Evolutionary conservation across 176 grass and related monocot species (phyloP).

Genomic region (Carex scoparia): DNA sequence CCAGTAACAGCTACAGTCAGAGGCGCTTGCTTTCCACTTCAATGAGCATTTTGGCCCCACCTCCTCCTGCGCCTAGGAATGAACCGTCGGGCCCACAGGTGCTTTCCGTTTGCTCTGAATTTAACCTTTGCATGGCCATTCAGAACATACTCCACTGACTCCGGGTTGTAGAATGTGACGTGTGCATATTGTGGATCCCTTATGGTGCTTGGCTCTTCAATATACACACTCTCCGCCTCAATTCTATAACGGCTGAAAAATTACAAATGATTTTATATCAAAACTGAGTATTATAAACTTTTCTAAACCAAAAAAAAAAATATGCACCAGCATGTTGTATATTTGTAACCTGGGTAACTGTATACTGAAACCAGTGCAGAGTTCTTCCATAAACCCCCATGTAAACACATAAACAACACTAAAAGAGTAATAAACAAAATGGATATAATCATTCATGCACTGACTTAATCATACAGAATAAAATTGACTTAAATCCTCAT

Average conservation of each 20-base stretch:
- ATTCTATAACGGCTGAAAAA: slow-evolving; percentile 29
- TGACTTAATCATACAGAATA: not conserved
- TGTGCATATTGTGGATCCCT: slow-evolving; percentile 50
- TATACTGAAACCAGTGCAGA: not conserved
- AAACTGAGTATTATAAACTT: not conserved
- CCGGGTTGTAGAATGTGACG: slow-evolving; percentile 38
- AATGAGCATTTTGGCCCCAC: not conserved
- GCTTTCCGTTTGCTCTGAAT: slow-evolving; percentile 46
- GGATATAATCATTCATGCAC: not conserved
- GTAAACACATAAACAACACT: not conserved
- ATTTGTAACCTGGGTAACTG: not conserved
- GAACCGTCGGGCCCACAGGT: slow-evolving; percentile 58
- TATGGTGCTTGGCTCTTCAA: slow-evolving; percentile 31
- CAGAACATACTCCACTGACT: slow-evolving; percentile 31
- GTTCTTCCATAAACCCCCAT: not conserved
- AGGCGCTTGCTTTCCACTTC: not conserved
- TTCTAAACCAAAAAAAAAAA: not conserved
- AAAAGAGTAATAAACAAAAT: not conserved
- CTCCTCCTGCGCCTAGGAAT: slow-evolving; percentile 46
- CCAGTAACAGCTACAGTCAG: not conserved
- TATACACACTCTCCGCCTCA: slow-evolving; percentile 36
- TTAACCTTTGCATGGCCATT: slow-evolving; percentile 33
- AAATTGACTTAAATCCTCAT: not conserved
- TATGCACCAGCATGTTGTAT: not conserved
- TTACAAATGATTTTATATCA: not conserved